These are phyloP conservation scores for Ascochyta koolunga DNA, from an alignment of 2,329 filamentous ascomycete genomes.

Conservation along the genomic window DNA sequence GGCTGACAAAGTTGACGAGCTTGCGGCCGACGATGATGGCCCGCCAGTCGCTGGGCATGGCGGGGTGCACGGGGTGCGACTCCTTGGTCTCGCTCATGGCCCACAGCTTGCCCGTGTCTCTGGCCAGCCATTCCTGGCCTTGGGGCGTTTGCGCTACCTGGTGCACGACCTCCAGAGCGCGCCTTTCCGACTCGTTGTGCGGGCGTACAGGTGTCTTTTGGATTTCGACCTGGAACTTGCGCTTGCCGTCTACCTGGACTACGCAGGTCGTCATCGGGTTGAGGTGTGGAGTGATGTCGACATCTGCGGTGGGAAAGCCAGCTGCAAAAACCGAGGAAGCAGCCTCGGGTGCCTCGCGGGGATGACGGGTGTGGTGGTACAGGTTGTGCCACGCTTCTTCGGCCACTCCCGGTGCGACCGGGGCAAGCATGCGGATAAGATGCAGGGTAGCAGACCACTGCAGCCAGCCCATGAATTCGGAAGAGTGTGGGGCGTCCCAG, in stretches of 20 bases:
- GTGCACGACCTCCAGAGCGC: conserved; percentile 62
- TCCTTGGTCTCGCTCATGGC: conserved; percentile 19
- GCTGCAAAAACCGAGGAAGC: conserved; percentile 51
- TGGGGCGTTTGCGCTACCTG: conserved; percentile 67
- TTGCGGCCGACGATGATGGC: conserved; percentile 72
- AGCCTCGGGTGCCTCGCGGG: background rate
- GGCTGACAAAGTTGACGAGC: conserved; percentile 73
- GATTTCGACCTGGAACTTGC: conserved; percentile 71
- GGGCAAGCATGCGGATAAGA: conserved; percentile 75
- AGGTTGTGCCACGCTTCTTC: conserved; percentile 80
- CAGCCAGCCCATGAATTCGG: conserved; percentile 52
- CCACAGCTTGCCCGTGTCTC: conserved; percentile 43
- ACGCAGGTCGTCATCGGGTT: conserved; percentile 63
- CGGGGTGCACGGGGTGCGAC: conserved; percentile 1
- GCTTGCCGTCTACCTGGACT: conserved; percentile 81
- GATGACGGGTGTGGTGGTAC: conserved; percentile 17
- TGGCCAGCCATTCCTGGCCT: conserved; percentile 61
- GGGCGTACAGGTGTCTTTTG: conserved; percentile 55
- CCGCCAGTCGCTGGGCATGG: conserved; percentile 48
- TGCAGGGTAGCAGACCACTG: conserved; percentile 58
- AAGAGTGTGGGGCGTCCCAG: conserved; percentile 32
- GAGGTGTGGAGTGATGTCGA: conserved; percentile 60
- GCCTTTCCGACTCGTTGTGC: background rate
- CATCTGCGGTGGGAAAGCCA: conserved; percentile 62
- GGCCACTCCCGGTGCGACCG: conserved; percentile 78